Percentiles rank a stretch among this genome's conserved stretches.
These are phyloP conservation scores for Ophiostoma pallidulum DNA, from an alignment of 2,329 filamentous ascomycete species.

Conservation along the genomic window DNA sequence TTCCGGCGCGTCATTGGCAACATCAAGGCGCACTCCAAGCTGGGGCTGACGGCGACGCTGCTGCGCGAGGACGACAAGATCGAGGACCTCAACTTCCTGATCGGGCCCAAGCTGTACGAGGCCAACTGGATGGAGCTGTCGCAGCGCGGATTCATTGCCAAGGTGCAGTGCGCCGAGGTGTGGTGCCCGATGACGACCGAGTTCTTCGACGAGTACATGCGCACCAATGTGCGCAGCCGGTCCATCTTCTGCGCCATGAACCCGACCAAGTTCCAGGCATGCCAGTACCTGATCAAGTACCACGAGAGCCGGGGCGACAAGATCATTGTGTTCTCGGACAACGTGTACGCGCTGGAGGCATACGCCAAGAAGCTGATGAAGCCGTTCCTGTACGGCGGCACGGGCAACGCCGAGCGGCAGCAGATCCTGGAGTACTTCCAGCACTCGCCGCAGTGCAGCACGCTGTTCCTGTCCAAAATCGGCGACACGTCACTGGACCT, in stretches of 20 bases:
- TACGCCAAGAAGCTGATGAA: constrained; percentile 80
- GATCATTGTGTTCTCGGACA: constrained; percentile 95
- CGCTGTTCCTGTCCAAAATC: constrained; percentile 92
- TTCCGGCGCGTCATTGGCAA: constrained; percentile 87
- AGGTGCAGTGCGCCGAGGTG: constrained; percentile 94
- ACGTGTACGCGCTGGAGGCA: constrained; percentile 79
- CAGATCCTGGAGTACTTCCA: constrained; percentile 88
- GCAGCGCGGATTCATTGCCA: constrained; percentile 91
- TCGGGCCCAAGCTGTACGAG: constrained; percentile 94
- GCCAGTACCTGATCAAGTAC: constrained; percentile 92
- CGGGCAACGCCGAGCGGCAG: constrained; percentile 73
- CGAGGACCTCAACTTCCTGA: constrained; percentile 90
- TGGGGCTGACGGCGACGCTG: constrained; percentile 87
- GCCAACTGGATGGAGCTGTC: constrained; percentile 99
- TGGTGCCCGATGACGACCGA: constrained; percentile 99
- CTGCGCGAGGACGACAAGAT: constrained; percentile 98
- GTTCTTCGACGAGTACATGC: constrained; percentile 88
- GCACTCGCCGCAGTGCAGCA: constrained; percentile 80
- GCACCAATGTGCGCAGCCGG: constrained; percentile 23
- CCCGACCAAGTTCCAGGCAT: constrained; percentile 89
- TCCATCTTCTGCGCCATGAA: constrained; percentile 85
- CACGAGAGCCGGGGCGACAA: constrained; percentile 92
- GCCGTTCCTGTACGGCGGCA: constrained; percentile 84
- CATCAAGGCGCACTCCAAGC: constrained; percentile 90
- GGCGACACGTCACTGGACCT: constrained; percentile 92